Evolutionary conservation across 805 yeast genomes (phyloP).

Genomic region (Myxozyma monticola): DNA sequence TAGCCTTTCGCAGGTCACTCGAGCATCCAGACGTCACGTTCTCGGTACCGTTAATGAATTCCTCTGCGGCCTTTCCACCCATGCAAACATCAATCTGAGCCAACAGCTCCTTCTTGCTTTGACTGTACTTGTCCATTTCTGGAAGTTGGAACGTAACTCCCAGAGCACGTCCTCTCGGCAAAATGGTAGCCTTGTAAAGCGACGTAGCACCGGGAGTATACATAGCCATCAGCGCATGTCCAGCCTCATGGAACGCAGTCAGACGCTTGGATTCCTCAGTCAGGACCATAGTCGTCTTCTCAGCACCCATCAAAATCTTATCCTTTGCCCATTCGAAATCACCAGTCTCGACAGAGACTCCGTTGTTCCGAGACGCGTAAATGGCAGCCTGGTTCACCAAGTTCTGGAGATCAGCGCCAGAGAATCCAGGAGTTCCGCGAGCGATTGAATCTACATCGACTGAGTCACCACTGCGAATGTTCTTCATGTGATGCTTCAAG

Average conservation of each 20-base stretch:
- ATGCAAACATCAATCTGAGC: constrained; percentile 95
- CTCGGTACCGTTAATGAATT: constrained; percentile 82
- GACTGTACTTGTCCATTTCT: constrained; percentile 96
- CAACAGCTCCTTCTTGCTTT: constrained; percentile 82
- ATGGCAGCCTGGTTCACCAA: constrained; percentile 98
- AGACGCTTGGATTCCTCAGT: constrained; percentile 91
- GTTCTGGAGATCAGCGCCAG: constrained; percentile 97
- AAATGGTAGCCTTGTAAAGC: constrained; percentile 91
- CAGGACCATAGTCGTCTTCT: constrained; percentile 94
- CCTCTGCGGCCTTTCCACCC: constrained; percentile 99
- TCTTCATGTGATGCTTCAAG: constrained; percentile 84
- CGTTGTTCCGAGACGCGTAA: constrained; percentile 89
- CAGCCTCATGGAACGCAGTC: constrained; percentile 99
- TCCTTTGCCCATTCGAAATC: constrained; percentile 99
- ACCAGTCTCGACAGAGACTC: constrained; percentile 81
- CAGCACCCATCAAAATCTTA: constrained; percentile 97
- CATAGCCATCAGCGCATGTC: constrained; percentile 98
- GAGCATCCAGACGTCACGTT: constrained; percentile 96
- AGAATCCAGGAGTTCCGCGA: constrained; percentile 94
- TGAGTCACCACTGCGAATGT: constrained; percentile 78
- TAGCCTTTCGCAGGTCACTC: constrained; percentile 85
- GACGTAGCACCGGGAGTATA: constrained; percentile 93
- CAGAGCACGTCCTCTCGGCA: constrained; percentile 94
- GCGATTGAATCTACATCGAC: constrained; percentile 91
- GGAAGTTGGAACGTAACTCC: constrained; percentile 98